These are phyloP conservation scores for Petunia hybrid DNA, from an alignment of 305 asterid genomes.

Conservation along the genomic window DNA sequence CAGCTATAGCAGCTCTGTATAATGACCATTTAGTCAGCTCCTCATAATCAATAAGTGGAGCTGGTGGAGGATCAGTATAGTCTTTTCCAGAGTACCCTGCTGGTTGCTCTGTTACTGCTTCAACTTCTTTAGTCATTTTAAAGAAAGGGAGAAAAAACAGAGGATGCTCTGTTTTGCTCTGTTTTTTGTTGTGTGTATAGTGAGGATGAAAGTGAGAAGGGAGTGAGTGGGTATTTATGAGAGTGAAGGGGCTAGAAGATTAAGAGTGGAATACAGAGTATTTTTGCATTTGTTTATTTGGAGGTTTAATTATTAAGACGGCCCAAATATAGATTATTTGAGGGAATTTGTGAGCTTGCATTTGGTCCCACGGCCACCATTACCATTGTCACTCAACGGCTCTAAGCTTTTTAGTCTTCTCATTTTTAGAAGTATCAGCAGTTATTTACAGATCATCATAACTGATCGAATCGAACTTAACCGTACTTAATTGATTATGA, in stretches of 20 bases:
- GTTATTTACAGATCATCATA: no score
- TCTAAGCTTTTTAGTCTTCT: neutral
- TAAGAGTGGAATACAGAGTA: neutral
- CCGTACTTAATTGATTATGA: no score
- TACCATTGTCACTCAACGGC: constrained; percentile 38
- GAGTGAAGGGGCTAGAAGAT: constrained; percentile 5
- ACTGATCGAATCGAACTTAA: no score
- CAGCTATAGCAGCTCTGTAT: constrained; percentile 46
- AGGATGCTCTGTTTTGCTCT: neutral
- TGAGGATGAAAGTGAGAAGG: constrained; percentile 30
- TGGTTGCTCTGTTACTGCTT: constrained; percentile 47
- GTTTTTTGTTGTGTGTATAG: neutral
- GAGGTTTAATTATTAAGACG: constrained; percentile 10
- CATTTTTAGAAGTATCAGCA: neutral
- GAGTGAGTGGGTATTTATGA: constrained; percentile 50
- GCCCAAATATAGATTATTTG: constrained; percentile 43
- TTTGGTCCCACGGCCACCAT: constrained; percentile 41
- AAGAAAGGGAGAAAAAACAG: neutral
- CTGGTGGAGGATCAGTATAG: constrained; percentile 49
- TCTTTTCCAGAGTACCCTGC: constrained; percentile 41
- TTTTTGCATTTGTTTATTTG: neutral
- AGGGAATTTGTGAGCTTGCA: constrained; percentile 44
- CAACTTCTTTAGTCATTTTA: constrained; percentile 55
- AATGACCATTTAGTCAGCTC: constrained; percentile 48
- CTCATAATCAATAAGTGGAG: constrained; percentile 37